These are phyloP conservation scores for Wickerhamomyces sp. DNA, from an alignment of 1,139 yeast species.

Conservation along the genomic window DNA sequence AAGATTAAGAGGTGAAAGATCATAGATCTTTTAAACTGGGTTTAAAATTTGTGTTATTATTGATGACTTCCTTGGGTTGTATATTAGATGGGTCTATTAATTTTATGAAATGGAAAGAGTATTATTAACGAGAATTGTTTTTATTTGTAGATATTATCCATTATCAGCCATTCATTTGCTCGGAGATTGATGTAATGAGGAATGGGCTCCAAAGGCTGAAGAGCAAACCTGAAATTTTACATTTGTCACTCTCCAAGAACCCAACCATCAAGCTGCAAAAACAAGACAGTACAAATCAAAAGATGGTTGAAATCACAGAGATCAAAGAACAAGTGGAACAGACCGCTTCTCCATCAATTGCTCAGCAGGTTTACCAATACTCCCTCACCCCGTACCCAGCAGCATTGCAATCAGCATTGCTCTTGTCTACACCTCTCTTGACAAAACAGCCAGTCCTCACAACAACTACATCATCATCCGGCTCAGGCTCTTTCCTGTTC, in stretches of 20 bases:
- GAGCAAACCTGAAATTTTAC: background rate
- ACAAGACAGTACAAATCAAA: background rate
- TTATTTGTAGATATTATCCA: background rate
- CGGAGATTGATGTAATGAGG: too few relatives aligned
- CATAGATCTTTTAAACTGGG: constrained; percentile 30
- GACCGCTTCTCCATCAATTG: constrained; percentile 13
- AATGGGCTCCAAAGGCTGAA: background rate
- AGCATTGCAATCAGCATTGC: constrained; percentile 37
- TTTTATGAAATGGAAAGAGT: background rate
- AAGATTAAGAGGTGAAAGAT: constrained; percentile 98
- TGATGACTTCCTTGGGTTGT: background rate
- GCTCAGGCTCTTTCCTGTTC: constrained; percentile 1
- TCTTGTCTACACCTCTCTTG: constrained; percentile 41
- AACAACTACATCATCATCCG: constrained; percentile 3
- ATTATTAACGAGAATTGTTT: background rate
- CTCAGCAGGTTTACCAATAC: constrained; percentile 26
- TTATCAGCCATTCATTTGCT: too few relatives aligned
- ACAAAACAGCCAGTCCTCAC: constrained; percentile 22
- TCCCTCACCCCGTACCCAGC: constrained; percentile 53
- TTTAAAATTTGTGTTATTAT: background rate
- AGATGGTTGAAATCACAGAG: constrained; percentile 21
- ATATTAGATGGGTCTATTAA: constrained; percentile 3
- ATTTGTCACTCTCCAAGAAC: background rate
- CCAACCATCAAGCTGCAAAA: background rate
- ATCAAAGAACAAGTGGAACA: constrained; percentile 13